Evolutionary conservation across 2,329 filamentous ascomycete genomes (phyloP), one percentile per base, ranked within the genome.

Genomic region (Dactylella cylindrospora): DNA sequence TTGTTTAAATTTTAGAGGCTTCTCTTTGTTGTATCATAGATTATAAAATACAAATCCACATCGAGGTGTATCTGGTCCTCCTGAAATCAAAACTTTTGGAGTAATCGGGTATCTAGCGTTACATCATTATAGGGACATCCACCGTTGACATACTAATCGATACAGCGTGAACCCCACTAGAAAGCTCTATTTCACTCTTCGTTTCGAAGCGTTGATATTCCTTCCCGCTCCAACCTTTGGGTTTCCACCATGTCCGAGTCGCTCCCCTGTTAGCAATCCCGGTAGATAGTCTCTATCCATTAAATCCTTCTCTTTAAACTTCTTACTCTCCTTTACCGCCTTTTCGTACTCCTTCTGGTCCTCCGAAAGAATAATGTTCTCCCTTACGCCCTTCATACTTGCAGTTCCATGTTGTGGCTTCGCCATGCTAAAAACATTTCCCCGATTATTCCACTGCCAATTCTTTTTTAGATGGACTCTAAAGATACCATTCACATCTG

Each of bases 281-380:
- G 93, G 93, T 65, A 97, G 74, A 72, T 90, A 95, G 73, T 98
- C 91, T 71, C 94, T 85, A 71, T 97, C 91, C 91, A 97, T 94
- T 53, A 95, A 75, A 73, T 95, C 89, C 70, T 82, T 84, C 71
- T 87, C 82, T 70, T 84, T 84, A 47, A 76, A 57, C 31, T 66
- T 77, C 68, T 85, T 81, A 68, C 79, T 81, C 71, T 86, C 81
- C 67, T 84, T 79, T 12, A 80, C 72, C 47, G 84, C 84, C 66
- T 80, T 77, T 33, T 80, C 73, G 73, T 87, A 97, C 76, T 98
- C 93, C 76, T 95, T 96, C 77, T 98, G 93, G 72, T 98, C 93
- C 74, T 96, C 91, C 0, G 90, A 84, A 7, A 98, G 76, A 49
- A 98, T 88, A 66, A 98, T 76, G 28, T 85, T 83, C 32, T 80